phyloP scores from a whole-genome alignment of 2,329 filamentous ascomycete genomes.

The Neopestalotiopsis sp. region DNA sequence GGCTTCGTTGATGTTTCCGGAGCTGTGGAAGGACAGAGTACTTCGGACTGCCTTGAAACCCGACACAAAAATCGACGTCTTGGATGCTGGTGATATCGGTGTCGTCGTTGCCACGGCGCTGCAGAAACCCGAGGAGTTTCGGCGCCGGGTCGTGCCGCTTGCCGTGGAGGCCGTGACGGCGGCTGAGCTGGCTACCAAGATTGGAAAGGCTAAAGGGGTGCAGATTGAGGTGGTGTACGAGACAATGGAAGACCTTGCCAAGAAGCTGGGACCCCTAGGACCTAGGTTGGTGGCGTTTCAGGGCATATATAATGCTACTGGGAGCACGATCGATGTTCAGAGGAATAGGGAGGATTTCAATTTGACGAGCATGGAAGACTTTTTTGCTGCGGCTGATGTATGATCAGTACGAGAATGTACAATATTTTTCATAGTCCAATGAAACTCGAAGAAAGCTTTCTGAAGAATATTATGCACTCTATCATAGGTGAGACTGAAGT shows the following conservation, averaged over 20 bases:
- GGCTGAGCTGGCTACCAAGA: conserved; percentile 10
- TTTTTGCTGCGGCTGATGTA: neutral
- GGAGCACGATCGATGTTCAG: conserved; percentile 1
- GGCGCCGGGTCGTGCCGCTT: neutral
- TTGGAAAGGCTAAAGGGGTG: neutral
- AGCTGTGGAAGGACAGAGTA: conserved; percentile 6
- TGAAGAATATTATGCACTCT: too few relatives aligned
- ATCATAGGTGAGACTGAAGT: too few relatives aligned
- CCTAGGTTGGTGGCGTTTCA: conserved; percentile 7
- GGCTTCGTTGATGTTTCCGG: conserved; percentile 5
- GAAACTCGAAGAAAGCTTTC: too few relatives aligned
- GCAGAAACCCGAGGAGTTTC: neutral
- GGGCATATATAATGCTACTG: conserved; percentile 6
- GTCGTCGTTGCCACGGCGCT: conserved; percentile 4
- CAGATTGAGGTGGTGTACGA: conserved; percentile 11
- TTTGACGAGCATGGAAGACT: neutral
- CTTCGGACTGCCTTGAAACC: conserved; percentile 5
- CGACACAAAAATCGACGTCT: conserved; percentile 1
- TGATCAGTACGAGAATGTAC: neutral
- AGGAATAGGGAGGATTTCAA: conserved; percentile 8
- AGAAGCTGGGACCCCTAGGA: conserved; percentile 8
- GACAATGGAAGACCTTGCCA: conserved; percentile 1
- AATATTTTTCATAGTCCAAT: neutral
- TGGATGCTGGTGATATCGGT: conserved; percentile 14
- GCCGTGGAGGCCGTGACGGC: conserved; percentile 14